phyloP scores from a whole-genome alignment of 257 asterid genomes.

The Asclepias syriaca region DNA sequence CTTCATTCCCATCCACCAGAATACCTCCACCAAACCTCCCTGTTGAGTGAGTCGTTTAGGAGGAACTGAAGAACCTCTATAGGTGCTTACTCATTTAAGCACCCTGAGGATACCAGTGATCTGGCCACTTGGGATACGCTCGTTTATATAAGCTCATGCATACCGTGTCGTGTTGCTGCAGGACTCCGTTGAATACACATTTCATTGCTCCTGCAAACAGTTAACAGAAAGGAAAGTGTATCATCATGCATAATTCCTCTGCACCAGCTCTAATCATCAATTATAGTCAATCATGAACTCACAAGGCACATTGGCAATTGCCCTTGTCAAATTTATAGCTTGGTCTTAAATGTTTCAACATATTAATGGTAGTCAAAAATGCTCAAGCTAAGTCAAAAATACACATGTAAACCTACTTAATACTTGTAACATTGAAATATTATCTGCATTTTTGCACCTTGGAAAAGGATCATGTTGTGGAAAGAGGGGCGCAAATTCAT shows the following conservation, averaged over 20 bases:
- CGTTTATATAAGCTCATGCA: conserved; percentile 93
- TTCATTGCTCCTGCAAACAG: conserved; percentile 79
- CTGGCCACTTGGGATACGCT: conserved; percentile 88
- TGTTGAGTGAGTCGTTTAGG: not conserved
- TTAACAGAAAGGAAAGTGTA: not conserved
- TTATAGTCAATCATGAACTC: not conserved
- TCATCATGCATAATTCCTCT: not conserved
- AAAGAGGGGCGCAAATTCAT: not conserved
- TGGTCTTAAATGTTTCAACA: no score
- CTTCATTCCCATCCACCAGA: conserved; percentile 57
- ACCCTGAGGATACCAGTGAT: conserved; percentile 61
- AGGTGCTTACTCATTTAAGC: conserved; percentile 22
- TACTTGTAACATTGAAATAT: not conserved
- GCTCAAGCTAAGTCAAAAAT: not conserved
- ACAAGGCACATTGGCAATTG: not conserved
- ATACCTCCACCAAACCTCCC: conserved; percentile 5
- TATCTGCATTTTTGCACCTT: not conserved
- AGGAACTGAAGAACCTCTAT: conserved; percentile 1
- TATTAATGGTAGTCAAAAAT: not conserved
- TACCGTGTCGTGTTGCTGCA: conserved; percentile 88
- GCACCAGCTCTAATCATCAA: not conserved
- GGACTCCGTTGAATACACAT: conserved; percentile 66
- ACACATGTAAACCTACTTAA: not conserved
- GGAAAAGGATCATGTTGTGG: not conserved
- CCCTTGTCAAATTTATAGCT: not conserved